phyloP scores from a whole-genome alignment of 345 rosid species.

The Hibiscus syriacus region DNA sequence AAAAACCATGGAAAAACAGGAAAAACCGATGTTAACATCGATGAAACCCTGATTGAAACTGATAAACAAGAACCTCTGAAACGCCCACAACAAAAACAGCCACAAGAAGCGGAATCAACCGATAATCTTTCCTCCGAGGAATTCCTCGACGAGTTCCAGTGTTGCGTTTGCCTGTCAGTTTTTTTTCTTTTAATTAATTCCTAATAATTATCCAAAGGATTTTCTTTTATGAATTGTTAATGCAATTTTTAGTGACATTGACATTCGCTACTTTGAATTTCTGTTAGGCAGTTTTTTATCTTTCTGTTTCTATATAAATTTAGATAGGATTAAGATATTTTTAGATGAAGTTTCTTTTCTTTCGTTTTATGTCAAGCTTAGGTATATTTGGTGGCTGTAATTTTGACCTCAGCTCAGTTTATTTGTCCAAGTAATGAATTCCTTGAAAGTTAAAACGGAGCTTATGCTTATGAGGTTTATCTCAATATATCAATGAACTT shows the following conservation, averaged over 20 bases:
- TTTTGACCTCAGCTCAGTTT: not conserved
- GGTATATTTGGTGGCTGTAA: not conserved
- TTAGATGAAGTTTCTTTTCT: not conserved
- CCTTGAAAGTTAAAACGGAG: not conserved
- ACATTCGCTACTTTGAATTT: not conserved
- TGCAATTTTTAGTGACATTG: not conserved
- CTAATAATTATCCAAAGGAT: not conserved
- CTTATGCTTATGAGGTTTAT: not conserved
- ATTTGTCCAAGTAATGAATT: not conserved
- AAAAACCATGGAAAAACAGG: no score
- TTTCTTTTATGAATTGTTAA: no score
- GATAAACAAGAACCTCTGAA: not conserved
- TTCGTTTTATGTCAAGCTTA: not conserved
- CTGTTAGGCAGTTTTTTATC: not conserved
- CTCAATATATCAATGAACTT: not conserved
- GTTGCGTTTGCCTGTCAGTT: slow-evolving; percentile 25
- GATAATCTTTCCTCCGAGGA: slow-evolving; percentile 1
- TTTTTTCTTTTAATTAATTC: not conserved
- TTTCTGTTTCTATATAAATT: not conserved
- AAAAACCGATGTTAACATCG: no score
- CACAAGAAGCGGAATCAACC: not conserved
- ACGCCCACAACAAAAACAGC: not conserved
- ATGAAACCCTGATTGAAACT: not conserved
- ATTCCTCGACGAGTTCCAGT: slow-evolving; percentile 11
- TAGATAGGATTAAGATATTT: not conserved